A percentile compares a stretch with the other conserved stretches of the same genome.
Conservation (phyloP, 164 flowering plant species). For the Nymphaea thermarum region DNA sequence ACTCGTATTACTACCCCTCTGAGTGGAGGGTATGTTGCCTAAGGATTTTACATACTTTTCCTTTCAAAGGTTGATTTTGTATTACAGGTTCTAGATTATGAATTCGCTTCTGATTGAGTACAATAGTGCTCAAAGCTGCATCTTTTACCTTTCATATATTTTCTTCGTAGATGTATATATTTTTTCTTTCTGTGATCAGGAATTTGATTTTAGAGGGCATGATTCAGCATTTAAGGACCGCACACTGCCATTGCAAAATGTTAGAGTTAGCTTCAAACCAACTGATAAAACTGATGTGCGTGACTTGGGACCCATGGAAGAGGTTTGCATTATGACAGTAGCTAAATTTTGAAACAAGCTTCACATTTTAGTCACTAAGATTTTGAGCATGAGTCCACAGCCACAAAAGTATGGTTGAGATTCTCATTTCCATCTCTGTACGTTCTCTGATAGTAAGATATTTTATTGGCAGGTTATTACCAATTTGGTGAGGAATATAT, state of each 20-base stretch:
- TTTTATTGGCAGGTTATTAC: constrained; percentile 36
- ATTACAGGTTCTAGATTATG: neutral
- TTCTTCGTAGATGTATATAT: neutral
- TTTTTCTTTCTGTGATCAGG: constrained; percentile 25
- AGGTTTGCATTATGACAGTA: constrained; percentile 24
- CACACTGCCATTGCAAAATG: constrained; percentile 59
- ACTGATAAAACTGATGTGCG: constrained; percentile 61
- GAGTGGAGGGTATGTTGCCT: constrained; percentile 65
- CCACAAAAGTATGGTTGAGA: neutral
- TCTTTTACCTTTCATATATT: neutral
- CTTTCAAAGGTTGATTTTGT: neutral
- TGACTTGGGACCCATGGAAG: constrained; percentile 78
- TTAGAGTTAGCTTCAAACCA: constrained; percentile 79
- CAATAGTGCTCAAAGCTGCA: neutral
- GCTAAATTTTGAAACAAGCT: neutral
- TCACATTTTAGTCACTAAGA: neutral
- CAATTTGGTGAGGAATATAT: constrained; percentile 40
- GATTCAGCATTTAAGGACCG: constrained; percentile 90
- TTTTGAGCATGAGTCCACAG: neutral
- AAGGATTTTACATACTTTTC: neutral
- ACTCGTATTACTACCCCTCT: constrained; percentile 71
- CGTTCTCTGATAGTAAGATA: neutral
- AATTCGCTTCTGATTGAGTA: neutral
- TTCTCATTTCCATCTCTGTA: no score
- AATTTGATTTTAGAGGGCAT: constrained; percentile 68